Base-by-base conservation (phyloP, 768 basidiomycete species). In the Pleurotus eryngii region DNA sequence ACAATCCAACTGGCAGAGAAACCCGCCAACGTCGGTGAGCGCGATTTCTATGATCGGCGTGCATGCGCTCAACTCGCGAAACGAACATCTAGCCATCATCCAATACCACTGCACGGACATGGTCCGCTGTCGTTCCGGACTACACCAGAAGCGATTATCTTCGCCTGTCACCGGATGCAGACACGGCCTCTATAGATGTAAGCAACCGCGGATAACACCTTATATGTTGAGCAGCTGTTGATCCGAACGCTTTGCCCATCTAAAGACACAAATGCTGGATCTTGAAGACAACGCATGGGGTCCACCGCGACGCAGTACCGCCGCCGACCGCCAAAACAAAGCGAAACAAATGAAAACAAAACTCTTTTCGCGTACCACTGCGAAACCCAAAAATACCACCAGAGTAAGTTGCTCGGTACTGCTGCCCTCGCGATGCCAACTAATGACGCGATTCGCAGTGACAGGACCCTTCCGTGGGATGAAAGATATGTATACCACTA, bases 201-300 rank as follows among this genome's bases (percentile, higher is more conserved):
- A 51, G 49, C 42, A n/a, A 45, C n/a, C 48, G 15, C 22, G 50
- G 18, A 42, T 40, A 24, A 55, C 27, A 15, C 26, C 39, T n/a
- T 35, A 17, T 55, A 55, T 18, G 15, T 51, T 35, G 50, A 14
- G 39, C 18, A 15, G 17, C 14, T 55, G 43, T 15, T 55, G 39
- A 35, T 14, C 35, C 26, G 26, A 11, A 22, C 17, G 11, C 0
- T 42, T 43, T 43, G 17, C n/a, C 48, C 22, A 24, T 24, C 22
- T 18, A n/a, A 49, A 56, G 55, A 47, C 55, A 14, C 55, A 56
- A 45, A 70, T 70, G 65, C 65, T 77, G 7, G 70, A 70, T n/a
- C 63, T 63, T 4, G 73, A 79, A 50, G 70, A 79, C 56, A 67
- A 67, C 50, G 75, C 78, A 9, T 80, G 77, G 76, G 67, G 65